A percentile compares a stretch with the other conserved stretches of the same genome.
phyloP scores from a whole-genome alignment of 2,329 filamentous ascomycete species.

The Aspergillus nomiae region DNA sequence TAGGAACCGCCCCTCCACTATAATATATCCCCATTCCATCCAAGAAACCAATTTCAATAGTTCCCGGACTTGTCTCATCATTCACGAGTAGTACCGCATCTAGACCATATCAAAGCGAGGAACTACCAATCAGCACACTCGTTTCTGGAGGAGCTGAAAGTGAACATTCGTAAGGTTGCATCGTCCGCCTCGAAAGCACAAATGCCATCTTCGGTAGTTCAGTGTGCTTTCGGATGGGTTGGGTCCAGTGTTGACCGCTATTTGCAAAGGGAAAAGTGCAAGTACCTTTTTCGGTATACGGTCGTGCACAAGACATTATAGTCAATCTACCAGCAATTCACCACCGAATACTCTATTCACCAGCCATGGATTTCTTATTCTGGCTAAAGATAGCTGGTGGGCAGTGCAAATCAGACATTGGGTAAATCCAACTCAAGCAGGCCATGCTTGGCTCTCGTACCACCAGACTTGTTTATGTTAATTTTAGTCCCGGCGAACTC shows the following conservation, averaged over 20 bases:
- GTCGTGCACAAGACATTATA: background rate
- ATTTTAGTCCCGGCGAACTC: conserved; percentile 2
- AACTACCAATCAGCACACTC: background rate
- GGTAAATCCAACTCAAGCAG: background rate
- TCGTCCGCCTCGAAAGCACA: background rate
- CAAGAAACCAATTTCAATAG: conserved; percentile 1
- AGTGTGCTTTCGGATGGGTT: background rate
- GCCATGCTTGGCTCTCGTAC: background rate
- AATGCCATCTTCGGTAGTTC: background rate
- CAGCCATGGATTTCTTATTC: background rate
- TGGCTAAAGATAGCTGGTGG: background rate
- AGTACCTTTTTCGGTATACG: background rate
- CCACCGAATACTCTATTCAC: no score
- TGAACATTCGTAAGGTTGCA: background rate
- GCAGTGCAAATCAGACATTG: background rate
- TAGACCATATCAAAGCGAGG: background rate
- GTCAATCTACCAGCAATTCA: background rate
- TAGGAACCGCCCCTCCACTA: background rate
- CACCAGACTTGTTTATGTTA: conserved; percentile 1
- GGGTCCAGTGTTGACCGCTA: background rate
- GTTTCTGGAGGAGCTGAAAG: background rate
- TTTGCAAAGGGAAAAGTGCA: background rate
- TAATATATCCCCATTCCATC: background rate
- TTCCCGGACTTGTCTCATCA: background rate
- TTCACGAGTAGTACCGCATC: background rate